Base-by-base conservation (phyloP, 768 basidiomycete species). In the Xerocomellus chrysenteron region DNA sequence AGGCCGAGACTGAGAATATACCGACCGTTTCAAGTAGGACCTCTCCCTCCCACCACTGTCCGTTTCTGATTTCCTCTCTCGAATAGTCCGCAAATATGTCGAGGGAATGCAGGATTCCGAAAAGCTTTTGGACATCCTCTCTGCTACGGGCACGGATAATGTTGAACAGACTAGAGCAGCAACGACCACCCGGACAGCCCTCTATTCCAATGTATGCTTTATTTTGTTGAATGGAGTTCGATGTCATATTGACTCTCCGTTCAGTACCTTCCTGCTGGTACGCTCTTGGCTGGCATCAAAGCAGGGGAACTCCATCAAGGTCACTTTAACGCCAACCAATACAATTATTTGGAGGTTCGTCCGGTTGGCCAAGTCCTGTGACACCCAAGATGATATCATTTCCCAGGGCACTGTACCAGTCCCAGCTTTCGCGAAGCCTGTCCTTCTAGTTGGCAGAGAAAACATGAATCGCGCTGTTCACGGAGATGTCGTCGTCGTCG, bases 401-500 rank as follows among this genome's bases (percentile, higher is more conserved):
- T 28, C 28, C 1, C 62, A 93, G 89, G 96, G 94, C 8, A 90
- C 80, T 46, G 94, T 97, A 17, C 78, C 83, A 4, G 87, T 90
- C 0, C 83, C 86, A 1, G 81, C 80, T 0, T 89, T 90, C 63
- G 75, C 78, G 32, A 93, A 90, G 67, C 87, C 92, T 0, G 79
- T 98, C 10, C 79, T 98, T 2, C 78, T 99, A 5, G 80, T 92
- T 32, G 95, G 95, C 0, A 80, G 94, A 30, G 88, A 94, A 71
- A 87, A 93, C 58, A 97, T 98, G 90, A 99, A 99, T 68, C 85
- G 97, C 17, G 87, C 94, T 0, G 91, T 98, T 11, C 82, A 96
- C 35, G 95, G 97, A 2, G 97, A 99, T 65, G 74, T 96, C 13
- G 95, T 99, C 0, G 93, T 86, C 0, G 85, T 99, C 11, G 87